Evolutionary conservation across 2,329 filamentous ascomycete genomes (phyloP).

Genomic region (Fusarium heterosporum): DNA sequence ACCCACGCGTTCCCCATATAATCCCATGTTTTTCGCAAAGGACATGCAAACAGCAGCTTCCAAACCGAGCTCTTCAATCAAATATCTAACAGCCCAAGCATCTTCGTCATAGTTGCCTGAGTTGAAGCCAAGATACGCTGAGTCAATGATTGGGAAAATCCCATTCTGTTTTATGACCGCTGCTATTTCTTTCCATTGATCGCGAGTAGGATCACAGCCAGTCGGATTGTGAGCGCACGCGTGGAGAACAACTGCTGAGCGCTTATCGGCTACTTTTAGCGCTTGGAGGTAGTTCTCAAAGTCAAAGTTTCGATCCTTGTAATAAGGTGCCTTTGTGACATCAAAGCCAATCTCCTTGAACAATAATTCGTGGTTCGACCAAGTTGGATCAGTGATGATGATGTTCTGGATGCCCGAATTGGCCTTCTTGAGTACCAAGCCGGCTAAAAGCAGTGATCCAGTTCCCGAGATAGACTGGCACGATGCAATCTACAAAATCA

Average conservation of each 20-base stretch:
- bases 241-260: constrained; percentile 52
- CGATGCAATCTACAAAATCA: constrained; percentile 47
- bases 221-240: constrained; percentile 59
- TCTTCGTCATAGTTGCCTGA: constrained; percentile 42
- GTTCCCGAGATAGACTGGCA: constrained; percentile 57
- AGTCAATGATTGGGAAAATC: constrained; percentile 41
- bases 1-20: constrained; percentile 55
- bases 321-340: constrained; percentile 52
- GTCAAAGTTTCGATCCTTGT: constrained; percentile 50
- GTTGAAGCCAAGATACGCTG: constrained; percentile 43
- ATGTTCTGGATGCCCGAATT: constrained; percentile 46
- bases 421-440: constrained; percentile 48
- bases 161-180: constrained; percentile 18
- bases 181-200: constrained; percentile 45
- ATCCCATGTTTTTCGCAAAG: constrained; percentile 70
- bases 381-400: constrained; percentile 56
- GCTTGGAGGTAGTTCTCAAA: constrained; percentile 47
- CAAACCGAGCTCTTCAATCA: constrained; percentile 50
- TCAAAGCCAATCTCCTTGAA: constrained; percentile 51
- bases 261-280: constrained; percentile 45
- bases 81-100: constrained; percentile 40
- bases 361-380: constrained; percentile 56
- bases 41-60: constrained; percentile 70
- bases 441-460: constrained; percentile 54
- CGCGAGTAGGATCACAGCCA: constrained; percentile 51